Evolutionary conservation across 2,329 filamentous ascomycete species (phyloP), one percentile per base, ranked within the genome.

Genomic region (Aspergillus intermedius): DNA sequence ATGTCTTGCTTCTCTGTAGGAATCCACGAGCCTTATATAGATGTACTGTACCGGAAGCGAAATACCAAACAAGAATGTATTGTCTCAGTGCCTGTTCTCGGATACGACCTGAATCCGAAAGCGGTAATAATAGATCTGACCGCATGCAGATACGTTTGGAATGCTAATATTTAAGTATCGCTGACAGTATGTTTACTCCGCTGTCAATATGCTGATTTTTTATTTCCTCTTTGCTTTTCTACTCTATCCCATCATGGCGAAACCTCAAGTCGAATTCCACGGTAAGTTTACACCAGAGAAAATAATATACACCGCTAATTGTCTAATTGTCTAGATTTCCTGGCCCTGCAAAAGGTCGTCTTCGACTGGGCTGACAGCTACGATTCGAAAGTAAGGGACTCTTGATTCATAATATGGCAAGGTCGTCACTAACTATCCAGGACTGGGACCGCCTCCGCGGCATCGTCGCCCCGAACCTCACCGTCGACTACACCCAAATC

Each of bases 401-500:
- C 23, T 15, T 32, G 39, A 37, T n/a, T 15, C 9, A 15, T 10
- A 19, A 2, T 48, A 5, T 1, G 5, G 13, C 30, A 44, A 28
- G 21, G 35, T 30, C 10, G 12, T 21, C 2, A 22, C 41, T 23
- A n/a, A 41, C 6, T n/a, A 12, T 35, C 9, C 40, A 71, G 67
- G 68, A 73, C 55, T 72, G 68, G 69, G 59, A 61, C 19, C 66
- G 69, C 21, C 62, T 73, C 9, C 60, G 60, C 47, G 61, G 61
- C 30, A 70, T 71, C 56, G 66, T 77, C 41, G 72, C 74, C 10
- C 73, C 74, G 23, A 61, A 57, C 2, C 48, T 63, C 41, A 62
- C 53, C 19, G 61, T 89, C 59, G 86, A 90, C 74, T 90, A 90
- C 77, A 80, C 78, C 45, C 75, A 77, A 37, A 80, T 84, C 65